A percentile compares a stretch with the other conserved stretches of the same genome.
Evolutionary conservation across 2,329 filamentous ascomycete species (phyloP).

Genomic region (Epichloe festucae): DNA sequence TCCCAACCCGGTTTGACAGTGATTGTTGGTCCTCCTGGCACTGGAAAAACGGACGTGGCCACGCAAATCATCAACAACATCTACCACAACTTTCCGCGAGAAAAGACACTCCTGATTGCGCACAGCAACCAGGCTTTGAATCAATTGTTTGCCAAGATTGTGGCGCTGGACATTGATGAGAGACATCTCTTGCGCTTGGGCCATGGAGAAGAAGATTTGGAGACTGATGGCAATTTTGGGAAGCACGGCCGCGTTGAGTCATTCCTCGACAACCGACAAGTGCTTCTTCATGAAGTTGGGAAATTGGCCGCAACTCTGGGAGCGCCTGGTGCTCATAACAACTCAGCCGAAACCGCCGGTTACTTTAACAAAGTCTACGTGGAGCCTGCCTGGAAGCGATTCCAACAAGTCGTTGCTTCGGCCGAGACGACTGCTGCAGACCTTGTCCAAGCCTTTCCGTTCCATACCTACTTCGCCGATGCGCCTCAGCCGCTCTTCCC

Average conservation of each 20-base stretch:
- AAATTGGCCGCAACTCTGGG: slow-evolving; percentile 73
- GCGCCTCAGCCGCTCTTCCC: slow-evolving; percentile 80
- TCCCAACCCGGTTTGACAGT: slow-evolving; percentile 89
- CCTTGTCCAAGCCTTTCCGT: slow-evolving; percentile 68
- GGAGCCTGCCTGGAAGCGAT: slow-evolving; percentile 76
- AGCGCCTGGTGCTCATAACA: slow-evolving; percentile 87
- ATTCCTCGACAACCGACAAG: slow-evolving; percentile 76
- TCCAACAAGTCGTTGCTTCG: slow-evolving; percentile 45
- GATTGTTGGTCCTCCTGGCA: slow-evolving; percentile 88
- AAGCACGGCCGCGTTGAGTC: slow-evolving; percentile 92
- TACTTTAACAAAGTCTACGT: slow-evolving; percentile 95
- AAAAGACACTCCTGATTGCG: slow-evolving; percentile 83
- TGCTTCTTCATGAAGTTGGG: slow-evolving; percentile 70
- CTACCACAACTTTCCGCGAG: slow-evolving; percentile 91
- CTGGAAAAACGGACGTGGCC: slow-evolving; percentile 97
- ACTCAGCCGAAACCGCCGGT: slow-evolving; percentile 88
- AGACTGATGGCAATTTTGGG: slow-evolving; percentile 76
- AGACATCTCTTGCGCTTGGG: slow-evolving; percentile 84
- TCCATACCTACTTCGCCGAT: slow-evolving; percentile 75
- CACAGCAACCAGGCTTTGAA: slow-evolving; percentile 98
- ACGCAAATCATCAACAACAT: slow-evolving; percentile 98
- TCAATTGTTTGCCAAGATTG: slow-evolving; percentile 94
- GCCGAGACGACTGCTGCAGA: slow-evolving; percentile 44
- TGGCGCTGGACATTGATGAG: slow-evolving; percentile 90
- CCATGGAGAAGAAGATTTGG: slow-evolving; percentile 88